Evolutionary conservation across 2,329 filamentous ascomycete species (phyloP), one percentile per base, ranked within the genome.

Genomic region (Claviceps purpurea): DNA sequence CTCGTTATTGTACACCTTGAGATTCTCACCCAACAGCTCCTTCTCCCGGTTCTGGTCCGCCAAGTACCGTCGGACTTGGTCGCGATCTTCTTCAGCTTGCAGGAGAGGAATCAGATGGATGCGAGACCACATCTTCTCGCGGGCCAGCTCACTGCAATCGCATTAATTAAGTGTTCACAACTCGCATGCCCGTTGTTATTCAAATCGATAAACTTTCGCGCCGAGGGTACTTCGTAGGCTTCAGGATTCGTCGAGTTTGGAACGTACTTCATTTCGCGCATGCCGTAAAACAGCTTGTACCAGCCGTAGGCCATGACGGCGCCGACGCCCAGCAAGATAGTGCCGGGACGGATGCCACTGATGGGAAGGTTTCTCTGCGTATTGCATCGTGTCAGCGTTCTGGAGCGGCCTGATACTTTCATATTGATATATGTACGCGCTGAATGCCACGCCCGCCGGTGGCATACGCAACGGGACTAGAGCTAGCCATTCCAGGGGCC

Each of bases 81-180:
- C 93, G 56, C 93, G 85, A 74, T 98, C 93, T 70, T 95, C 89
- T 68, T 98, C 93, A 52, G 93, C 93, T 69, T 97, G 91, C 57
- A 98, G 81, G 57, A 95, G 74, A 54, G 93, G 93, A 64, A 91
- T 93, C 58, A 98, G 78, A 72, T 97, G 82, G 71, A 98, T 95
- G 66, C 93, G 85, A 56, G 88, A 82, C 93, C 93, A 98, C 81
- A 95, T 93, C 77, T 97, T 98, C 67, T 98, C 93, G 62, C 93
- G 88, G 57, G 84, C 87, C 60, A 95, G 84, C 72, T 98, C 93
- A 65, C 90, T 96, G 38, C 40, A 34, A 50, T 10, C 18, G 8
- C 13, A 10, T 43, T 43, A 0, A 1, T 43, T 43, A 10, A n/a
- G 16, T 41, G 3, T 20, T 41, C 10, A 34, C 4, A 1, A 11